These are phyloP conservation scores for Effrenium voratum DNA, from an alignment of 73 alveolate species.

Conservation along the genomic window DNA sequence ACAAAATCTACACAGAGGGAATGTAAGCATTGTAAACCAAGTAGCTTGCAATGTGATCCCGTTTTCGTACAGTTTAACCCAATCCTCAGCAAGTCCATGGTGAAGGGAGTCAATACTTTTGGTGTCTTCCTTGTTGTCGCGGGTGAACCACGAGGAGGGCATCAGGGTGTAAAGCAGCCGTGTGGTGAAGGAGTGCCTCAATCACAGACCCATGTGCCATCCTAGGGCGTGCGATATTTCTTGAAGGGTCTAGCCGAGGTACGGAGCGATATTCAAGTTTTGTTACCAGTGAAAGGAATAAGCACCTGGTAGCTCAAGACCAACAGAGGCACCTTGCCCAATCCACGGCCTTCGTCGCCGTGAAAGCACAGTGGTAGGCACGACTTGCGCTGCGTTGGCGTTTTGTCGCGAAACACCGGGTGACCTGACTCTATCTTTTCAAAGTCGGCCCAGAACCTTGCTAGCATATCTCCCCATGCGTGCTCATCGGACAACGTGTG, in stretches of 20 bases:
- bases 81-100: not conserved
- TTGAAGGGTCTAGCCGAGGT: too few species aligned
- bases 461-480: not conserved
- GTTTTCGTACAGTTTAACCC: not conserved
- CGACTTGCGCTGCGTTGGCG: not conserved
- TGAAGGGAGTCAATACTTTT: slow-evolving; percentile 14
- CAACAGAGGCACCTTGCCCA: slow-evolving; percentile 21
- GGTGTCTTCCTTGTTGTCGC: not conserved
- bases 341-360: slow-evolving; percentile 55
- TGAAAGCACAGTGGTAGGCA: slow-evolving; percentile 5
- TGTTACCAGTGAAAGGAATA: slow-evolving; percentile 20
- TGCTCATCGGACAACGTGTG: too few species aligned
- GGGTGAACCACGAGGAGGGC: slow-evolving; percentile 52
- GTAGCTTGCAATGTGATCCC: too few species aligned
- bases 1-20: too few species aligned
- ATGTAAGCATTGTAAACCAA: too few species aligned
- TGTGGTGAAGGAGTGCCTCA: slow-evolving; percentile 83
- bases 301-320: not conserved
- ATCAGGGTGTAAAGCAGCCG: slow-evolving; percentile 25
- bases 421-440: not conserved
- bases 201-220: too few species aligned
- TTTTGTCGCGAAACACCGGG: not conserved
- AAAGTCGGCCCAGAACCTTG: slow-evolving; percentile 5
- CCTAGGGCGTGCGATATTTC: too few species aligned
- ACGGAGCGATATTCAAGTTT: too few species aligned